phyloP scores from a whole-genome alignment of 129 eudicot species.

The Arctium lappa region DNA sequence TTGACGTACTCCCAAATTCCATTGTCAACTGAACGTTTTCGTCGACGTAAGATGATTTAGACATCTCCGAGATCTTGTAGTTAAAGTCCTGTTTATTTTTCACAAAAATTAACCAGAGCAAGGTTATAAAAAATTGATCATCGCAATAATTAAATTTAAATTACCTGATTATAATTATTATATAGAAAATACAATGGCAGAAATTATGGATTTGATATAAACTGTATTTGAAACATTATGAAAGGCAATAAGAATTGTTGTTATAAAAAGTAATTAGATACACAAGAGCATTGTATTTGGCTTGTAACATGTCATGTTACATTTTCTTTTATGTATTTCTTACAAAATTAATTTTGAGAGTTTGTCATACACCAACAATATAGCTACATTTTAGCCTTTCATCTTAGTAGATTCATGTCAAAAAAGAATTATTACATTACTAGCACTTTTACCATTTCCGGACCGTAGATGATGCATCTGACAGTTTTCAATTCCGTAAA shows the following conservation, averaged over 20 bases:
- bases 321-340: no score
- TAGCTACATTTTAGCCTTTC: neutral
- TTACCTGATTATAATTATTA: no score
- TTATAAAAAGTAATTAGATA: no score
- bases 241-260: neutral
- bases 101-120: neutral
- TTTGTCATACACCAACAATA: no score
- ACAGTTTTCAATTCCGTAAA: constrained; percentile 3
- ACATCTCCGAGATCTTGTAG: neutral
- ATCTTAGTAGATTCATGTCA: neutral
- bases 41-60: neutral
- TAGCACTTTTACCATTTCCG: neutral
- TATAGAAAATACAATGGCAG: neutral
- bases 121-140: neutral
- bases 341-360: no score
- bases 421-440: neutral
- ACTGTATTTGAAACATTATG: neutral
- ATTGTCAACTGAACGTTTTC: neutral
- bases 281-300: no score
- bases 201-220: neutral
- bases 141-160: neutral
- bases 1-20: no score
- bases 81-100: neutral
- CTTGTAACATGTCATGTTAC: no score
- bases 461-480: neutral